Base-by-base conservation (phyloP, 176 grass and related monocot species). In the Paspalum vaginatum region DNA sequence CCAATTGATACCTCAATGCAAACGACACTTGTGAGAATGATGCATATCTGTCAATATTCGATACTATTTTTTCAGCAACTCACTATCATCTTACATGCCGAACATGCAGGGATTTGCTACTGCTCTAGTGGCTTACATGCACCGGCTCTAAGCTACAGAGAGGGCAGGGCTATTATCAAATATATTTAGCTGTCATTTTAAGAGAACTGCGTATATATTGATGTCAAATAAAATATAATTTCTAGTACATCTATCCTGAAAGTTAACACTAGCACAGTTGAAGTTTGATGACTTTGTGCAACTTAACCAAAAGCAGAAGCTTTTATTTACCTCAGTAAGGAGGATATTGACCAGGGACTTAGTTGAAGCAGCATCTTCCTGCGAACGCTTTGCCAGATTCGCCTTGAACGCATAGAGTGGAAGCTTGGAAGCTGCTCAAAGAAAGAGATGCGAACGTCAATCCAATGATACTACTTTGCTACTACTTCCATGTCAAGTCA, bases 281-380 rank as follows among this genome's bases (percentile, higher is more conserved):
- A 11, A 24, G 13, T 61, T 63, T 45, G 25, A 2, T 52, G 43
- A 38, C 14, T 13, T 32, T 16, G 4, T 37, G 37, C 8, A 40
- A 41, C 3, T 6, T 15, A 75, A 81, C 5, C 7, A 79, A 75
- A 17, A 55, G 1, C 8, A 26, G 16, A 22, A 46, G 39, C 9
- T 70, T 80, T 21, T 70, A 52, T 63, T 87, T 94, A 98, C 96
- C 96, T 93, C 81, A 11, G 86, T 89, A 48, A 99, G 88, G 59
- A 99, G 86, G 57, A 99, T 82, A 79, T 92, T 87, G 79, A 99
- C 77, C 58, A 99, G 86, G 80, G 85, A 81, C 6, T 91, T 85
- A 17, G 68, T 25, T 13, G 81, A 51, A 60, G 57, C 55, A 53
- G 39, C 81, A 21, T 76, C 89, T 37, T 66, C 81, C 24, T 63